Percentiles rank a stretch among this genome's conserved stretches.
Conservation (phyloP, 306 rosid genomes). For the Morella rubra region DNA sequence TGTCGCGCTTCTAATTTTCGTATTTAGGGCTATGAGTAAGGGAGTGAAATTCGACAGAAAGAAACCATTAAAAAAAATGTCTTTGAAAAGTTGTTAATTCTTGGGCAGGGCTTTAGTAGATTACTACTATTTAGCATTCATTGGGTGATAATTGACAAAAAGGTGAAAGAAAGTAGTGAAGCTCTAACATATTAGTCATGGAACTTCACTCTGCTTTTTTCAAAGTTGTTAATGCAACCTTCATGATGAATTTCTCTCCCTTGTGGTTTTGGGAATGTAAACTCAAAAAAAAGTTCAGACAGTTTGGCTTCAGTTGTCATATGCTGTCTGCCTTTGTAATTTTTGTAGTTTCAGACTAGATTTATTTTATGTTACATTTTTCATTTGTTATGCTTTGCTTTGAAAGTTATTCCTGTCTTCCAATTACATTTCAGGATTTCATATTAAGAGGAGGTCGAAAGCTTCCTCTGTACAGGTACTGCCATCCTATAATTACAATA, state of each 20-base stretch:
- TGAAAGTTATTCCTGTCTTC: slow-evolving; percentile 18
- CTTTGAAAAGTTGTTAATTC: not conserved
- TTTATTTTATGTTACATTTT: not conserved
- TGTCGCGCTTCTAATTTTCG: not conserved
- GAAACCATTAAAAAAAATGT: not conserved
- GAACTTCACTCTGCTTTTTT: not conserved
- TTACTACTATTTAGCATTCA: not conserved
- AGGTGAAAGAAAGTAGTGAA: not conserved
- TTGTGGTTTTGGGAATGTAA: not conserved
- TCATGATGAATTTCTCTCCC: not conserved
- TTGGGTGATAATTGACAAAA: not conserved
- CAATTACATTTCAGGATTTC: slow-evolving; percentile 71
- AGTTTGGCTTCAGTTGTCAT: not conserved
- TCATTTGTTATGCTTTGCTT: not conserved
- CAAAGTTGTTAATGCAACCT: not conserved
- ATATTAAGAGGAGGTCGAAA: slow-evolving; percentile 75
- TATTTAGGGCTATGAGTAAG: not conserved
- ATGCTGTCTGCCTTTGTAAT: not conserved
- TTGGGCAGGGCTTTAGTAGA: not conserved
- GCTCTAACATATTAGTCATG: not conserved
- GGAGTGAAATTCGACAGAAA: not conserved
- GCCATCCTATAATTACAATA: not conserved
- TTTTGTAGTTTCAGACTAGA: no score
- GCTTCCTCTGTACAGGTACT: slow-evolving; percentile 79
- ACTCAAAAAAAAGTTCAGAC: not conserved